Percentiles rank a stretch among this genome's conserved stretches.
These are phyloP conservation scores for Mycena belliarum DNA, from an alignment of 768 basidiomycete species.

Conservation along the genomic window DNA sequence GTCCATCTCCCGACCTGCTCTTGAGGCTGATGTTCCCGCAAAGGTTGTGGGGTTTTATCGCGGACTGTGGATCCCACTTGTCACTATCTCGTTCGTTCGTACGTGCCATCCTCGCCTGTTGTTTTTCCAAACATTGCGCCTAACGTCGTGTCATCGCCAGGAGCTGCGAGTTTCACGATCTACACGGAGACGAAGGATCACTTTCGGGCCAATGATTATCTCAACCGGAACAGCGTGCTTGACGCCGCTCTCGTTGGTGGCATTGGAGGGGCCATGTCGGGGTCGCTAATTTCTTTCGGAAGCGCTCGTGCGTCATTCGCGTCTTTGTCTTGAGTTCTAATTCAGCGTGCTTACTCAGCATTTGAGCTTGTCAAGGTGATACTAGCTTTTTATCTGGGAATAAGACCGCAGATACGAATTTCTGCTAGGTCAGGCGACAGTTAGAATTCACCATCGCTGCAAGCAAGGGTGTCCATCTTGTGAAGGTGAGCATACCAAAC, in stretches of 20 bases:
- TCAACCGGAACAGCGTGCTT: conserved; percentile 57
- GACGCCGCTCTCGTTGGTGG: conserved; percentile 80
- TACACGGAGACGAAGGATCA: conserved; percentile 83
- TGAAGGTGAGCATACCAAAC: conserved; percentile 35
- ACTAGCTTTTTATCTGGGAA: neutral
- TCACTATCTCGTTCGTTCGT: conserved; percentile 97
- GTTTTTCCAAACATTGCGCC: neutral
- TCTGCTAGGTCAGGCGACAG: conserved; percentile 77
- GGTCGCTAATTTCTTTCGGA: conserved; percentile 84
- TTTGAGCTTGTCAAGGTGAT: conserved; percentile 94
- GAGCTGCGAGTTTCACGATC: conserved; percentile 89
- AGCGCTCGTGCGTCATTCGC: conserved; percentile 73
- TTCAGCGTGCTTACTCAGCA: conserved; percentile 41
- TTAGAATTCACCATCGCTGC: conserved; percentile 90
- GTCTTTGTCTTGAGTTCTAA: neutral
- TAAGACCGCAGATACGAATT: neutral
- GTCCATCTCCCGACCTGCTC: neutral
- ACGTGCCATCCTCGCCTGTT: conserved; percentile 39
- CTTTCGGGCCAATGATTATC: conserved; percentile 57
- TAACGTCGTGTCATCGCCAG: conserved; percentile 44
- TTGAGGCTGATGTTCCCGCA: neutral
- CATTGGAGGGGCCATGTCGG: conserved; percentile 84
- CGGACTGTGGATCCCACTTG: conserved; percentile 87
- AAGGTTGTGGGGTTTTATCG: conserved; percentile 81
- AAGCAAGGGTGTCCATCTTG: conserved; percentile 67